phyloP scores from a whole-genome alignment of 2,329 filamentous ascomycete species.

The Apiospora rasikravindrae region DNA sequence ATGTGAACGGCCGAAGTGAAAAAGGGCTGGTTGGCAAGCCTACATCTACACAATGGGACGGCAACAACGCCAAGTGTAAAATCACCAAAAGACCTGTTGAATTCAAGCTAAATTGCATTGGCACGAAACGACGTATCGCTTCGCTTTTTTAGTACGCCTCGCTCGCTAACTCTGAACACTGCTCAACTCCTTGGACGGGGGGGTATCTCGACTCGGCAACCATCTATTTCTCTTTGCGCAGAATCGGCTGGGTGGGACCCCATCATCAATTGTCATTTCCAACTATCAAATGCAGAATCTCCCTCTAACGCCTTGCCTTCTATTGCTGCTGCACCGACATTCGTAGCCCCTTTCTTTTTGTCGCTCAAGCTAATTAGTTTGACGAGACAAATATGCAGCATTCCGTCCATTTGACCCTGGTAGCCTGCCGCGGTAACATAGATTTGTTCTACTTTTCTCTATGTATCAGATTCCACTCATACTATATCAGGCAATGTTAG shows the following conservation, averaged over 20 bases:
- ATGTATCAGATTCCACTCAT: conserved; percentile 67
- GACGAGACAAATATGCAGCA: neutral
- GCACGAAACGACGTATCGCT: conserved; percentile 1
- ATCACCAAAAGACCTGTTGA: conserved; percentile 6
- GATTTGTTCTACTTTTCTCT: conserved; percentile 55
- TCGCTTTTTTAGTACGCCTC: neutral
- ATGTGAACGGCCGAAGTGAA: neutral
- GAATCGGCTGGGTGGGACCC: neutral
- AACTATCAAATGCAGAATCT: conserved; percentile 7
- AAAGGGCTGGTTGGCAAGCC: neutral
- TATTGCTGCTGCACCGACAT: neutral
- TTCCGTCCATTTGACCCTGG: neutral
- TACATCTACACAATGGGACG: neutral
- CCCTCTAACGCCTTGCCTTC: neutral
- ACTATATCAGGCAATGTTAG: conserved; percentile 50
- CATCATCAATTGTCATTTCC: conserved; percentile 13
- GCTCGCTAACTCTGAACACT: neutral
- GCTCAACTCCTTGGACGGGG: neutral
- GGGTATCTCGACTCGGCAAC: conserved; percentile 10
- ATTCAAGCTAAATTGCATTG: neutral
- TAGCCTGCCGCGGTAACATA: conserved; percentile 31
- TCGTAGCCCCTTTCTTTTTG: neutral
- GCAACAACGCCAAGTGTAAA: neutral
- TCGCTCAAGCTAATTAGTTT: neutral
- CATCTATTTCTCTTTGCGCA: conserved; percentile 2